Evolutionary conservation across 2,329 filamentous ascomycete species (phyloP), one percentile per base, ranked within the genome.

Genomic region (Fusarium sp.): DNA sequence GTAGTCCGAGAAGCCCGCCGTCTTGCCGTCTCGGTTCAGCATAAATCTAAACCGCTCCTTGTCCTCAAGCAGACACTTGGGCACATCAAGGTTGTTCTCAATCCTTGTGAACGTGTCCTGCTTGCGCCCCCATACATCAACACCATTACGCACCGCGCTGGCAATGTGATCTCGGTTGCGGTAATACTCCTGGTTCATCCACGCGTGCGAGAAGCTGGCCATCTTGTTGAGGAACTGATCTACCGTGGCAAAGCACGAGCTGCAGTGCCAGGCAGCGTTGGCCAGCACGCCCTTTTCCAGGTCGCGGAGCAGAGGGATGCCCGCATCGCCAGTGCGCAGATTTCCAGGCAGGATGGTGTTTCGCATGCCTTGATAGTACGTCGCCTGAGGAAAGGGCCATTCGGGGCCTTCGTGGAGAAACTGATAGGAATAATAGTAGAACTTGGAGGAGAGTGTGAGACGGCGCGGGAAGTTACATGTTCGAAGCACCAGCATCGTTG

Each of bases 201-300:
- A 80, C 8, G 72, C 73, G 68, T 88, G 85, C 15, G 83, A 85
- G 71, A 86, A 87, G 53, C 80, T 81, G 9, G 78, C 75, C 76
- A 88, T 80, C 72, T 87, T 88, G 62, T 78, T 80, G 41, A 83
- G 73, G 64, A 87, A 77, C 70, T 86, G 81, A 5, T 77, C 77
- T 13, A 88, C 73, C 1, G 83, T 87, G 15, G 78, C 74, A 70
- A 87, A 87, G 74, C 86, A 88, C 52, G 78, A 83, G 46, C 83
- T 86, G 76, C 86, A 89, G 72, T 88, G 85, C 86, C 86, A 89
- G 0, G 76, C 81, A 1, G 84, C 82, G 64, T 85, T 81, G 66
- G 72, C 72, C 31, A 87, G 60, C 6, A 78, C 76, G 7, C 74
- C 78, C 61, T 78, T 79, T 58, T 85, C 79, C 38, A 75, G 73